Conservation (phyloP, 208 protist species). For the Endotrypanum monterogeii region DNA sequence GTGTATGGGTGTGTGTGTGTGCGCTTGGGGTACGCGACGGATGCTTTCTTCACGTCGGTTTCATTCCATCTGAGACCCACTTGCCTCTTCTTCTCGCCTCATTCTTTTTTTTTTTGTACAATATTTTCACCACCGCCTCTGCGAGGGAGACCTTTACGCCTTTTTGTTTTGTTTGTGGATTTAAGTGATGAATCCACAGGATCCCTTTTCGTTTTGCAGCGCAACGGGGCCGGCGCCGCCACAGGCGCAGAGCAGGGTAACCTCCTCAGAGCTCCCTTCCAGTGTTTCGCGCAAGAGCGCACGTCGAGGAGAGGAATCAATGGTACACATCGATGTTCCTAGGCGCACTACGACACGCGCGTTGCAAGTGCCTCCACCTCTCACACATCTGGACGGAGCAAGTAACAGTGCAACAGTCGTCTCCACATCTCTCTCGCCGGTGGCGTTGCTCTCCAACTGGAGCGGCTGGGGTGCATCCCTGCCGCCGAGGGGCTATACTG, state of each 20-base stretch:
- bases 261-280: neutral
- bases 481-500: slow-evolving; percentile 18
- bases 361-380: neutral
- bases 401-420: neutral
- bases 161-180: too few relatives aligned
- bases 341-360: neutral
- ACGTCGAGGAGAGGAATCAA: slow-evolving; percentile 5
- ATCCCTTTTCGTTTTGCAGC: neutral
- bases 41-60: neutral
- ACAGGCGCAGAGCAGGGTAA: neutral
- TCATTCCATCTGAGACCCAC: neutral
- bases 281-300: slow-evolving; percentile 4
- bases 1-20: slow-evolving; percentile 1
- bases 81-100: neutral
- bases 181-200: neutral
- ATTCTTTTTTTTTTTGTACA: too few relatives aligned
- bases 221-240: neutral
- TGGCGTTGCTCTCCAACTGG: neutral
- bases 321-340: neutral
- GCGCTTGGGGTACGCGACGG: neutral
- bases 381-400: neutral
- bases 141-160: neutral
- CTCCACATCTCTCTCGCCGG: neutral
- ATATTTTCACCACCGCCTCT: neutral
- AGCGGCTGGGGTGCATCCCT: slow-evolving; percentile 17